Percentiles rank a stretch among this genome's conserved stretches.
Conservation (phyloP, 331 rosid species). For the Phaseolus coccineus region DNA sequence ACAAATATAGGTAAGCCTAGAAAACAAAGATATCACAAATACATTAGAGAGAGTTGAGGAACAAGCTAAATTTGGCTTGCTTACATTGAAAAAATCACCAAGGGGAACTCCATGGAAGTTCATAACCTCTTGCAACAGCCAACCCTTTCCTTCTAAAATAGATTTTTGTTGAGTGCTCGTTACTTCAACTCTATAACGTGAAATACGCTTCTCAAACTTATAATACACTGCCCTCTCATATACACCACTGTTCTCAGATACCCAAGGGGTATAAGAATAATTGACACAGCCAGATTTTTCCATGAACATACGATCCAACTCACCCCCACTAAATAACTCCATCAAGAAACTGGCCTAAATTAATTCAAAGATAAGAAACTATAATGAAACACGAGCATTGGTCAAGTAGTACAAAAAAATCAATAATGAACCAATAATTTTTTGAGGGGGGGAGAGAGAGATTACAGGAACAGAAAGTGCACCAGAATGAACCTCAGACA, state of each 20-base stretch:
- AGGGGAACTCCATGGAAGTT: constrained; percentile 91
- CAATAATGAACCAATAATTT: constrained; percentile 23
- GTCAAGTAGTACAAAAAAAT: neutral
- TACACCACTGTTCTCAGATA: constrained; percentile 71
- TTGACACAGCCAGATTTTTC: constrained; percentile 79
- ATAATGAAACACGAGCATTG: constrained; percentile 29
- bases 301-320: constrained; percentile 78
- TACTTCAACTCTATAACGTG: constrained; percentile 82
- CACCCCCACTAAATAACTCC: constrained; percentile 85
- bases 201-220: constrained; percentile 72
- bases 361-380: constrained; percentile 45
- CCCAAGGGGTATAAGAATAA: constrained; percentile 94
- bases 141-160: constrained; percentile 67
- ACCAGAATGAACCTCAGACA: constrained; percentile 82
- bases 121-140: constrained; percentile 89
- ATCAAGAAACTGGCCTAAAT: constrained; percentile 68
- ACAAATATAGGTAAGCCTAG: neutral
- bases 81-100: constrained; percentile 85
- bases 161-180: constrained; percentile 83
- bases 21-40: constrained; percentile 18
- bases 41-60: neutral
- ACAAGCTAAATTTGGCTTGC: constrained; percentile 44
- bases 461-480: constrained; percentile 74
- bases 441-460: constrained; percentile 49
- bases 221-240: constrained; percentile 82